phyloP scores from a whole-genome alignment of 805 yeast genomes.

The Candida yuanshanica region DNA sequence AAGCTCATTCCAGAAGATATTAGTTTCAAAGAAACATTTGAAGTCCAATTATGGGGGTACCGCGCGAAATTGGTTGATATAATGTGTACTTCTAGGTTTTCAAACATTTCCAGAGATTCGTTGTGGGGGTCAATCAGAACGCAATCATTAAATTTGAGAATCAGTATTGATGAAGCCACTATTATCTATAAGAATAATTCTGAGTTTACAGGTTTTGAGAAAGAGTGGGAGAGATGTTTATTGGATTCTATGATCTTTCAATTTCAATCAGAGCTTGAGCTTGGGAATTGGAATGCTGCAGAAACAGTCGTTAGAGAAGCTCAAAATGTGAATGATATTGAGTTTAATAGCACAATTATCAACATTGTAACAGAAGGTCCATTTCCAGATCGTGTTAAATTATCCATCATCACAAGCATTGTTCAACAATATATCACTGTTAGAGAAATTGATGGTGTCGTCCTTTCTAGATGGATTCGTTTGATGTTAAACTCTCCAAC shows the following conservation, averaged over 20 bases:
- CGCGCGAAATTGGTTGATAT: slow-evolving; percentile 13
- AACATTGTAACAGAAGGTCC: slow-evolving; percentile 13
- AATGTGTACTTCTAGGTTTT: slow-evolving; percentile 12
- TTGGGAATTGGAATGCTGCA: slow-evolving; percentile 20
- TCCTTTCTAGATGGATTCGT: slow-evolving; percentile 27
- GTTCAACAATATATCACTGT: slow-evolving; percentile 22
- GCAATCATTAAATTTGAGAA: slow-evolving; percentile 9
- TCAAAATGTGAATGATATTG: slow-evolving; percentile 7
- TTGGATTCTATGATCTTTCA: slow-evolving; percentile 19
- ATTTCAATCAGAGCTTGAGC: slow-evolving; percentile 21
- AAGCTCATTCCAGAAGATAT: slow-evolving; percentile 21
- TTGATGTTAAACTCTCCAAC: slow-evolving; percentile 16
- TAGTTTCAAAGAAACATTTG: slow-evolving; percentile 20
- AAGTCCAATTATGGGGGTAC: slow-evolving; percentile 15
- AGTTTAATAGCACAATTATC: slow-evolving; percentile 22
- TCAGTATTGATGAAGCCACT: slow-evolving; percentile 12
- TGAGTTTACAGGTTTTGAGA: slow-evolving; percentile 10
- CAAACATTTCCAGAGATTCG: slow-evolving; percentile 3
- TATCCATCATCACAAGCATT: slow-evolving; percentile 15
- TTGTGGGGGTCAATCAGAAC: slow-evolving; percentile 9
- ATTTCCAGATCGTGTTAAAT: slow-evolving; percentile 15
- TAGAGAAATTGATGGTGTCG: slow-evolving; percentile 6
- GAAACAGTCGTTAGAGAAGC: slow-evolving; percentile 18
- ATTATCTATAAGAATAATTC: slow-evolving; percentile 6
- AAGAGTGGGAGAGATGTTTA: slow-evolving; percentile 18